These are phyloP conservation scores for Beauveria scarabaeidicola DNA, from an alignment of 2,329 filamentous ascomycete species.

Conservation along the genomic window DNA sequence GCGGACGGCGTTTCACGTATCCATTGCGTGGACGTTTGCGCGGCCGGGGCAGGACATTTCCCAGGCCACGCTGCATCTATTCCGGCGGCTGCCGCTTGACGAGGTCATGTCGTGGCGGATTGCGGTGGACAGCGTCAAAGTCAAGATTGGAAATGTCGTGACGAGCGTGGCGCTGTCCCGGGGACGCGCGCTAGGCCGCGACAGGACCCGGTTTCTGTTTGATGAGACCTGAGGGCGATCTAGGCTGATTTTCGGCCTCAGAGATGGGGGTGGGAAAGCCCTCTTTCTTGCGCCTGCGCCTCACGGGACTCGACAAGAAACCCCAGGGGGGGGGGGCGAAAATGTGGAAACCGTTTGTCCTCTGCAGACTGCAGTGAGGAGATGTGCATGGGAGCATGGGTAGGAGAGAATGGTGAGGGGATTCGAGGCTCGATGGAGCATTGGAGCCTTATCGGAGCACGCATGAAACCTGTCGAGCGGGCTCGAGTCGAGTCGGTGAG, in stretches of 20 bases:
- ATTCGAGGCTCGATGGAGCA: background rate
- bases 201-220: slow-evolving; percentile 12
- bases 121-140: slow-evolving; percentile 55
- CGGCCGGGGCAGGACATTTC: slow-evolving; percentile 36
- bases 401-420: background rate
- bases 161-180: slow-evolving; percentile 35
- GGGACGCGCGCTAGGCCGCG: background rate
- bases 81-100: slow-evolving; percentile 18
- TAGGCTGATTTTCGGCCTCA: background rate
- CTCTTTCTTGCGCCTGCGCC: background rate
- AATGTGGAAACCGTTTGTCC: background rate
- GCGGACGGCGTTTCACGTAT: slow-evolving; percentile 66
- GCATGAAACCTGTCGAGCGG: background rate
- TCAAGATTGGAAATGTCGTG: slow-evolving; percentile 66
- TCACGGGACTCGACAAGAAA: background rate
- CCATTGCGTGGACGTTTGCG: slow-evolving; percentile 73
- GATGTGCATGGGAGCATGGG: background rate
- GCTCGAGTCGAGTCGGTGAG: background rate
- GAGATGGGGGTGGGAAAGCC: background rate
- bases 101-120: slow-evolving; percentile 37
- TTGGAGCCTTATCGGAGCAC: background rate
- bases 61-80: slow-evolving; percentile 19
- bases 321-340: background rate
- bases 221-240: slow-evolving; percentile 4
- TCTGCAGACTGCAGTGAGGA: background rate